Base-by-base conservation (phyloP, 495 filamentous ascomycete genomes). In the Talaromyces ruber region DNA sequence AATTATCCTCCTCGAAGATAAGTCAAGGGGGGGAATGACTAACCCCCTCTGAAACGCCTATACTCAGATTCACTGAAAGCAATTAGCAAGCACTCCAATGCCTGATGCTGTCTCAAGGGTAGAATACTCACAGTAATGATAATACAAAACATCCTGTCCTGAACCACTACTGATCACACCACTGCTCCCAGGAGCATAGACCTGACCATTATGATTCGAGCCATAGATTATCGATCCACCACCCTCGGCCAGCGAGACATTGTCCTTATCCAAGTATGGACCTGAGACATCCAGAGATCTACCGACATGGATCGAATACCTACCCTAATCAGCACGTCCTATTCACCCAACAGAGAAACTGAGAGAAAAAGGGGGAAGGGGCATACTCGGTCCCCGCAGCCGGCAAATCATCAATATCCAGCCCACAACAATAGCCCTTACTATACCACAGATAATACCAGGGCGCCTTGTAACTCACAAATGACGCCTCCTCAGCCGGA, bases 381-480 rank as follows among this genome's bases (percentile, higher is more conserved):
- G 14, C 60, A 12, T 91, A 92, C 78, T 92, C 89, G 7, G 75
- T 69, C 0, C 88, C 86, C 0, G 72, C 64, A 0, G 72, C 66
- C 0, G 88, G 88, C 37, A 74, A 76, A 22, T 63, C 65, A 16
- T 60, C 64, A 16, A 64, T 12, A 34, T 77, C 71, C 60, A 85
- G 85, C 3, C 77, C 76, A 67, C 89, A 93, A 74, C 89, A 93
- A 11, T 76, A 68, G 2, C 89, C 89, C 43, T 81, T 76, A 60
- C 83, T 88, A 69, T 85, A 89, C 77, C 89, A 91, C 2, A 88
- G 68, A 65, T 91, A 92, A 63, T 87, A 91, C 58, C 84, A 91
- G 0, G 69, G 75, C 0, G 75, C 77, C 9, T 77, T 65, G 60
- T 81, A 82, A 70, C 80, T 87, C 66, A 89, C 74, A 64, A 79